These are phyloP conservation scores for Petunia axillaris DNA, from an alignment of 257 asterid genomes.

Conservation along the genomic window DNA sequence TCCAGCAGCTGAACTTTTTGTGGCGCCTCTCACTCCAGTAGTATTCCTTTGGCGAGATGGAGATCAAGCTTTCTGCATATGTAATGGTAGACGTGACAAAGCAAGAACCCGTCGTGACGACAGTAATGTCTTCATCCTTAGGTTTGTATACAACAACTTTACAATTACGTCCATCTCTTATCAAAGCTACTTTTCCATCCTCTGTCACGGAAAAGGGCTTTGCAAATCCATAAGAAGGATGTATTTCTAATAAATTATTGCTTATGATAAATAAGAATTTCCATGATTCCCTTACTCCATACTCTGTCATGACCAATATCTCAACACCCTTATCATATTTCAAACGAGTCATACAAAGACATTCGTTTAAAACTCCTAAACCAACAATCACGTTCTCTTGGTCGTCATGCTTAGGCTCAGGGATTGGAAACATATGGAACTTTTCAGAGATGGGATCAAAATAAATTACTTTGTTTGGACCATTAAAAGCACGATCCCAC, in stretches of 20 bases:
- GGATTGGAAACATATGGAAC: neutral
- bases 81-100: neutral
- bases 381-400: neutral
- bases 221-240: neutral
- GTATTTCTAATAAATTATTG: neutral
- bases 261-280: neutral
- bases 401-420: neutral
- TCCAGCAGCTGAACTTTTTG: neutral
- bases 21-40: neutral
- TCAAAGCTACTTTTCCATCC: neutral
- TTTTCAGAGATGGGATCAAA: neutral
- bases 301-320: neutral
- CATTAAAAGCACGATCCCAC: too few relatives aligned
- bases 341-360: neutral
- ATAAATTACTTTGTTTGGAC: too few relatives aligned
- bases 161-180: neutral
- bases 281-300: neutral
- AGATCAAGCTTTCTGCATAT: neutral
- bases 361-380: neutral
- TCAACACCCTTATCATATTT: neutral
- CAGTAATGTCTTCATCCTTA: neutral
- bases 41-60: neutral
- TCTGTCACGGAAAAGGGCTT: neutral
- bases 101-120: too few relatives aligned
- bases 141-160: neutral